These are phyloP conservation scores for Epichloe uncinata DNA, from an alignment of 2,329 filamentous ascomycete genomes.

Conservation along the genomic window DNA sequence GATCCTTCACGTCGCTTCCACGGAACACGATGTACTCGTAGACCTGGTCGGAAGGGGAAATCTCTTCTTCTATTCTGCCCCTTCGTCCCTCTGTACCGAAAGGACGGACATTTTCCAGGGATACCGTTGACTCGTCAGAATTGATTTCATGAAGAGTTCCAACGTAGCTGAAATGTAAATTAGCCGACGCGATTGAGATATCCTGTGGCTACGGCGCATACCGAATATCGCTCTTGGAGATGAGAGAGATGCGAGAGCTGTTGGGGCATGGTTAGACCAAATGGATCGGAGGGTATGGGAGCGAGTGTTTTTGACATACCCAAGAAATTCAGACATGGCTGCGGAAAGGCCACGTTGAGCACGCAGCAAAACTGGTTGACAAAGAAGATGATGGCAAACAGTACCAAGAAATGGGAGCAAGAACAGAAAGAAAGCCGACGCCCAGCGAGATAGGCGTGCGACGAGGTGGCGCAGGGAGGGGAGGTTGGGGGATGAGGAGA, in stretches of 20 bases:
- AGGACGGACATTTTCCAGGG: conserved; percentile 89
- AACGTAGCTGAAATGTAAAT: conserved; percentile 57
- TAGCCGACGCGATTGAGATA: conserved; percentile 14
- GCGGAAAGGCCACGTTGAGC: conserved; percentile 26
- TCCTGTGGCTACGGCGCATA: conserved; percentile 31
- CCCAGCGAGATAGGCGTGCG: neutral
- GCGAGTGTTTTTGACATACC: conserved; percentile 27
- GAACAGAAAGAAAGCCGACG: conserved; percentile 1
- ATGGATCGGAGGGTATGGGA: neutral
- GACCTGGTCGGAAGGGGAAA: conserved; percentile 69
- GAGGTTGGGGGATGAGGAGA: conserved; percentile 2
- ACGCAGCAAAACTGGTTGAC: conserved; percentile 18
- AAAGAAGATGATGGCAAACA: conserved; percentile 11
- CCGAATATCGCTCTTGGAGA: conserved; percentile 96
- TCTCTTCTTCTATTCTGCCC: conserved; percentile 65
- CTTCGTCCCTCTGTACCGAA: conserved; percentile 88
- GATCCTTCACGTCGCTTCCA: conserved; percentile 95
- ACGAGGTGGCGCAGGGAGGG: neutral
- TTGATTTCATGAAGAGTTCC: conserved; percentile 96
- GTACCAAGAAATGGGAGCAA: conserved; percentile 6
- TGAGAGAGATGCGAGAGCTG: conserved; percentile 88
- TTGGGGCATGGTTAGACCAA: conserved; percentile 1
- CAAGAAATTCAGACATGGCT: conserved; percentile 48
- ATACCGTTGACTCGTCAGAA: conserved; percentile 91
- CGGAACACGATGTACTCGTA: conserved; percentile 99